A percentile compares a stretch with the other conserved stretches of the same genome.
phyloP scores from a whole-genome alignment of 257 asterid genomes.

The Nicotiana attenuata region DNA sequence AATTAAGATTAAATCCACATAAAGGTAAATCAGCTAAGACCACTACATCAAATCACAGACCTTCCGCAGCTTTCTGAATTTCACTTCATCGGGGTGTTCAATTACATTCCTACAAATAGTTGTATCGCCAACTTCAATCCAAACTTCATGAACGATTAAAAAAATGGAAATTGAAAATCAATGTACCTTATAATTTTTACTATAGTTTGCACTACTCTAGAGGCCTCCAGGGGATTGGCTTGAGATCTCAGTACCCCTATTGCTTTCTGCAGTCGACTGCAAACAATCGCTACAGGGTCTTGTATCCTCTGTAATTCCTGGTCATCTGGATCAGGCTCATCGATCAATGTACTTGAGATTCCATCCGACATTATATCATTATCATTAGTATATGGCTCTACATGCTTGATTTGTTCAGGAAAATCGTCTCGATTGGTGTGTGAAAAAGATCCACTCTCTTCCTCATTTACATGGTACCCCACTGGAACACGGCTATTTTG shows the following conservation, averaged over 20 bases:
- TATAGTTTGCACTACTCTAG: slow-evolving; percentile 46
- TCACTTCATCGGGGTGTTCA: slow-evolving; percentile 67
- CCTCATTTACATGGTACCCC: not conserved
- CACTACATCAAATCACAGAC: slow-evolving; percentile 16
- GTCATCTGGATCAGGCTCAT: slow-evolving; percentile 55
- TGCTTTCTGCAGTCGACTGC: slow-evolving; percentile 62
- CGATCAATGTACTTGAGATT: slow-evolving; percentile 13
- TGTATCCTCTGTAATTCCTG: slow-evolving; percentile 67
- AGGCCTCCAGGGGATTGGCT: slow-evolving; percentile 40
- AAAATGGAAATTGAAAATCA: slow-evolving; percentile 11
- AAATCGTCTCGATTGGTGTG: slow-evolving; percentile 27
- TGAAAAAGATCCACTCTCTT: slow-evolving; percentile 8
- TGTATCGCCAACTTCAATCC: slow-evolving; percentile 3
- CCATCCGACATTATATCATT: not conserved
- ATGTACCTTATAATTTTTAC: slow-evolving; percentile 48
- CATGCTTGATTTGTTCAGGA: slow-evolving; percentile 18
- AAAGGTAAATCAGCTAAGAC: not conserved
- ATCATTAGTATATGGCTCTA: slow-evolving; percentile 30
- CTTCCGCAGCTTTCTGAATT: slow-evolving; percentile 81
- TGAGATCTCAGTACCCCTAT: slow-evolving; percentile 55
- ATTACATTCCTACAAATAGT: slow-evolving; percentile 64
- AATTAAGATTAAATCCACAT: slow-evolving; percentile 10
- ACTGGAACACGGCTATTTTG: not conserved
- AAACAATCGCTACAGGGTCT: slow-evolving; percentile 66
- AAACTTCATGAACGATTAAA: not conserved